These are phyloP conservation scores for Mycosarcoma maydis DNA, from an alignment of 1,284 basidiomycete species.

Conservation along the genomic window DNA sequence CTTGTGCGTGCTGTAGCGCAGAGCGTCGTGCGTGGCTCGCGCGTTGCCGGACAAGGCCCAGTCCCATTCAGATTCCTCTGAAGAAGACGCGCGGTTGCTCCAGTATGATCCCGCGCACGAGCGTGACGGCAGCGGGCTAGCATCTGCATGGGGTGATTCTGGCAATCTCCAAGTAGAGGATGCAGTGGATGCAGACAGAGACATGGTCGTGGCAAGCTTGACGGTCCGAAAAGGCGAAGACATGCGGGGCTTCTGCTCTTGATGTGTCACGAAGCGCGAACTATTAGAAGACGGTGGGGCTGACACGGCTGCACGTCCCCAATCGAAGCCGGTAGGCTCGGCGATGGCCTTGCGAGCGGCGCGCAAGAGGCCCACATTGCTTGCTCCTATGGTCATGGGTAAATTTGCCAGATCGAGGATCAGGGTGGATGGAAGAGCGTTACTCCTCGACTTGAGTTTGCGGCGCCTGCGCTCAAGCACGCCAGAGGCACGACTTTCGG, in stretches of 20 bases:
- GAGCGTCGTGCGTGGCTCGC: constrained; percentile 26
- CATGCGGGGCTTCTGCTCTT: constrained; percentile 10
- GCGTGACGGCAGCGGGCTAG: constrained; percentile 5
- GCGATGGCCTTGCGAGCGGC: constrained; percentile 40
- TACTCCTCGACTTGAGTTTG: constrained; percentile 14
- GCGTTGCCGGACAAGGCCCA: constrained; percentile 42
- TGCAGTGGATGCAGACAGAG: constrained; percentile 20
- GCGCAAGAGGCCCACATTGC: constrained; percentile 33
- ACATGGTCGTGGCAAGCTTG: background rate
- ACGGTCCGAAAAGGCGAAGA: background rate
- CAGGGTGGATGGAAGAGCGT: constrained; percentile 18
- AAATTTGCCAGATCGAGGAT: constrained; percentile 39
- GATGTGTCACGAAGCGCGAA: constrained; percentile 7
- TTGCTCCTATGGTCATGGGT: constrained; percentile 37
- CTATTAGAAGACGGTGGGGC: constrained; percentile 19
- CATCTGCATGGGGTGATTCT: constrained; percentile 3
- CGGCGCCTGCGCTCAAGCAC: constrained; percentile 36
- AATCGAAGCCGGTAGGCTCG: constrained; percentile 43
- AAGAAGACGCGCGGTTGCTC: constrained; percentile 9
- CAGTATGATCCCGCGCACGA: constrained; percentile 12
- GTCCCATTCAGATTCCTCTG: constrained; percentile 45
- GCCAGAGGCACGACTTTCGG: constrained; percentile 36
- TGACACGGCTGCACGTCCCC: constrained; percentile 22
- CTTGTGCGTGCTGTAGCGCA: constrained; percentile 29
- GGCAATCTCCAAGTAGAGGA: constrained; percentile 21